phyloP scores from a whole-genome alignment of 176 grass and related monocot genomes.

The Alopecurus myosuroides region DNA sequence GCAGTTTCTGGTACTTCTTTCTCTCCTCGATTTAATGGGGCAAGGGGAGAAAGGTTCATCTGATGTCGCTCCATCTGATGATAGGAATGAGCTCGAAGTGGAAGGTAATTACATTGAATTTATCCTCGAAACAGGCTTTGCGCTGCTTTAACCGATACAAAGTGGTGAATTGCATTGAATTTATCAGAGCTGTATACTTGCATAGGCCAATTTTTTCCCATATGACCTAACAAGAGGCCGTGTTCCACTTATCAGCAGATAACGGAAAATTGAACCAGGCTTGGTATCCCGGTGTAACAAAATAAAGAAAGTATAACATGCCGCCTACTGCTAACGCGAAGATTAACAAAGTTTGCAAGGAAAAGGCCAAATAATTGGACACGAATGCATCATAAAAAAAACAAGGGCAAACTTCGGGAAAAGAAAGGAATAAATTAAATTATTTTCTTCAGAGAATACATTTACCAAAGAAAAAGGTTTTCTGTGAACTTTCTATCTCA shows the following conservation, averaged over 20 bases:
- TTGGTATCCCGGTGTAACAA: no score
- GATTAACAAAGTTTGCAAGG: no score
- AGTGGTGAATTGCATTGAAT: neutral
- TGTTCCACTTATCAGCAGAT: no score
- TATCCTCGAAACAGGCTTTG: no score
- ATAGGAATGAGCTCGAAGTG: conserved; percentile 19
- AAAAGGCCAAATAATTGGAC: neutral
- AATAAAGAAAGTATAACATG: no score
- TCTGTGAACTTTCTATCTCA: neutral
- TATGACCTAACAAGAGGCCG: no score
- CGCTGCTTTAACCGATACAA: no score
- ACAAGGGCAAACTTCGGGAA: neutral
- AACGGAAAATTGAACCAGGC: no score
- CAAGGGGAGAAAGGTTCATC: conserved; percentile 24
- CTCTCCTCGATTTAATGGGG: conserved; percentile 25
- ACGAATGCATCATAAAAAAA: neutral
- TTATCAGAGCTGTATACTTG: neutral
- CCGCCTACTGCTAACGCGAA: no score
- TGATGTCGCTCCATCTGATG: conserved; percentile 18
- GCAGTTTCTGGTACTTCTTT: conserved; percentile 3
- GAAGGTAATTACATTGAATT: conserved; percentile 49
- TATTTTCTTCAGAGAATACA: neutral
- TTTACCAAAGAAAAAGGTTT: neutral
- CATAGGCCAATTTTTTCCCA: no score
- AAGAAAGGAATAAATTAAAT: neutral